Conservation (phyloP, 768 basidiomycete genomes). For the Nevesoporus exiguus region DNA sequence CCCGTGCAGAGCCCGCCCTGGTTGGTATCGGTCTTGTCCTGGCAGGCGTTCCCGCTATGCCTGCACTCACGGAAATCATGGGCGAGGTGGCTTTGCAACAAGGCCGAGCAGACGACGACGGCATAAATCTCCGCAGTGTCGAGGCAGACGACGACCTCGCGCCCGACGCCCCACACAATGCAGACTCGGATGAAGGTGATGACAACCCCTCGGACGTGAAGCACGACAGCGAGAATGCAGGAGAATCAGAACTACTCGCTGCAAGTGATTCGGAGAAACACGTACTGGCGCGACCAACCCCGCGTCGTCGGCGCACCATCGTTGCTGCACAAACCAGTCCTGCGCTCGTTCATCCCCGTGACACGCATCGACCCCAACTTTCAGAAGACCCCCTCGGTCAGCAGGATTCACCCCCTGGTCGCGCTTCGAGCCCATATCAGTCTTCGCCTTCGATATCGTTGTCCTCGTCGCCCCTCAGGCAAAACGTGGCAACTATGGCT, state of each 20-base stretch:
- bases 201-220: conserved; percentile 47
- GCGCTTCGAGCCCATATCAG: conserved; percentile 49
- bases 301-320: conserved; percentile 46
- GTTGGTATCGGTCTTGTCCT: conserved; percentile 83
- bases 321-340: conserved; percentile 73
- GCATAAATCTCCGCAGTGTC: conserved; percentile 45
- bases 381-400: conserved; percentile 78
- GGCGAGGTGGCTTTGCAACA: conserved; percentile 89
- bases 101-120: conserved; percentile 71
- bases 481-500: conserved; percentile 41
- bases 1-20: conserved; percentile 68
- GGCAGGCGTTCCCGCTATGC: conserved; percentile 76
- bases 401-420: conserved; percentile 42
- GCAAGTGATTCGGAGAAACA: conserved; percentile 14
- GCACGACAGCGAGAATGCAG: conserved; percentile 23
- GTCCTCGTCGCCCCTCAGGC: conserved; percentile 42
- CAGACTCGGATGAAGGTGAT: conserved; percentile 35
- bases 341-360: conserved; percentile 58
- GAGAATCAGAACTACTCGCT: conserved; percentile 11
- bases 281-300: conserved; percentile 9
- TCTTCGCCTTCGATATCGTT: conserved; percentile 70
- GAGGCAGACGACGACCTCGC: conserved; percentile 43
- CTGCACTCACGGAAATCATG: conserved; percentile 63
- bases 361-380: conserved; percentile 48
- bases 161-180: conserved; percentile 19